Evolutionary conservation across 2,329 filamentous ascomycete genomes (phyloP), one percentile per base, ranked within the genome.

Genomic region (Ophiocordyceps robertsii): DNA sequence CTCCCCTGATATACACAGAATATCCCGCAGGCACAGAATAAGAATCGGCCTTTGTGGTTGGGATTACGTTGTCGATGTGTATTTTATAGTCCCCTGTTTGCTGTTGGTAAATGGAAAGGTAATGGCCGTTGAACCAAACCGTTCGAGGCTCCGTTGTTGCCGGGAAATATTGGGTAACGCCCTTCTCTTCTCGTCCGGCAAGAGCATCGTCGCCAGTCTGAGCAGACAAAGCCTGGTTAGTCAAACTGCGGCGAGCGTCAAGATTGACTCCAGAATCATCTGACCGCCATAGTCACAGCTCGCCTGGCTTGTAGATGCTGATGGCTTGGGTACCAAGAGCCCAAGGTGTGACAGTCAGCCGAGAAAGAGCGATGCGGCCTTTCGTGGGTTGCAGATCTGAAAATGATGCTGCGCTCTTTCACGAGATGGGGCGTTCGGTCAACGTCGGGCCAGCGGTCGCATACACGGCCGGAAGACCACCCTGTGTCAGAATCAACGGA

Each of bases 181-280:
- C 31, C 13, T 32, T 32, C 31, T 36, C 38, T 39, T 30, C 38
- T 39, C 24, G 12, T n/a, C 38, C 27, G 24, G 38, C 38, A n/a
- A 29, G 29, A 16, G 11, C 16, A 1, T 46, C 42, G 45, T 53
- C 53, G 52, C 42, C 29, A 13, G 13, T 11, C 31, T 32, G 2
- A 32, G 31, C 7, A n/a, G 31, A 32, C 31, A 32, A 13, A 32
- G 3, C 3, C 2, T 32, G 2, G 31, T 32, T 32, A 32, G 31
- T 11, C 29, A 31, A 31, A 31, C 29, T 31, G 29, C 29, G 29
- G 29, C 5, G 29, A 5, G 14, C 29, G 29, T 31, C 3, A 31
- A 31, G 29, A 31, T 31, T 31, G 29, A 31, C 5, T 31, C 29
- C 29, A 31, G 29, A 31, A 31, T 31, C 29, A 31, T 31, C 29